A percentile compares a stretch with the other conserved stretches of the same genome.
phyloP scores from a whole-genome alignment of 805 yeast species.

The Ogataea neopini region DNA sequence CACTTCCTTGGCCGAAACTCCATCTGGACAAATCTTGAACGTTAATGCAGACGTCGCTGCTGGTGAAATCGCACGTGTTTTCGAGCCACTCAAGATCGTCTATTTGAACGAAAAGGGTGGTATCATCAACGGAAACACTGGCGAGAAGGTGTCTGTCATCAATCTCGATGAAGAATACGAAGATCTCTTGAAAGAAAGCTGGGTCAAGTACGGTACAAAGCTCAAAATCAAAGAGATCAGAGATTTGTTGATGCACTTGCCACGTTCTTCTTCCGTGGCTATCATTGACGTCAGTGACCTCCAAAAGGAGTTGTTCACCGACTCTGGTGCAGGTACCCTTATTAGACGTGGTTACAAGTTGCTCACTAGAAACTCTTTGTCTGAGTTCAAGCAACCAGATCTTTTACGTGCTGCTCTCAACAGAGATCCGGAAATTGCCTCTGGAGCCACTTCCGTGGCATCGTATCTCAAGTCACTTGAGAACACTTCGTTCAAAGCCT shows the following conservation, averaged over 20 bases:
- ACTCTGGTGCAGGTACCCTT: constrained; percentile 98
- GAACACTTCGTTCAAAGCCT: constrained; percentile 62
- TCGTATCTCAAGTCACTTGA: constrained; percentile 77
- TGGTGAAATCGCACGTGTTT: constrained; percentile 93
- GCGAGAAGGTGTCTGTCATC: constrained; percentile 85
- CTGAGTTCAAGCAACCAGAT: constrained; percentile 74
- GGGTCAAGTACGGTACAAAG: constrained; percentile 99
- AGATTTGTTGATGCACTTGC: constrained; percentile 89
- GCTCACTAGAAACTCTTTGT: constrained; percentile 64
- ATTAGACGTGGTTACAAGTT: constrained; percentile 96
- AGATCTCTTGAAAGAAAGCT: constrained; percentile 82
- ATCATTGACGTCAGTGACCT: constrained; percentile 92
- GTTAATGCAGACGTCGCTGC: constrained; percentile 99
- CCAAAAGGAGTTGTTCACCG: constrained; percentile 96
- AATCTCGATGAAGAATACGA: constrained; percentile 97
- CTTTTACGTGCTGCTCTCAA: constrained; percentile 72
- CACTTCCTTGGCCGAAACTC: constrained; percentile 95
- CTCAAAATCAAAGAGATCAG: constrained; percentile 95
- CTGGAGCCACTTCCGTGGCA: constrained; percentile 75
- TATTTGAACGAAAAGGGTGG: constrained; percentile 98
- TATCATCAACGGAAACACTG: constrained; percentile 86
- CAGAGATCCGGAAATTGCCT: constrained; percentile 71
- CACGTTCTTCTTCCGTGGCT: constrained; percentile 97
- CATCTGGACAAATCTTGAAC: constrained; percentile 93
- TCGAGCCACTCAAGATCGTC: constrained; percentile 95